Evolutionary conservation across 2,329 filamentous ascomycete species (phyloP), one percentile per base, ranked within the genome.

Genomic region (Aspergillus transmontanensis): DNA sequence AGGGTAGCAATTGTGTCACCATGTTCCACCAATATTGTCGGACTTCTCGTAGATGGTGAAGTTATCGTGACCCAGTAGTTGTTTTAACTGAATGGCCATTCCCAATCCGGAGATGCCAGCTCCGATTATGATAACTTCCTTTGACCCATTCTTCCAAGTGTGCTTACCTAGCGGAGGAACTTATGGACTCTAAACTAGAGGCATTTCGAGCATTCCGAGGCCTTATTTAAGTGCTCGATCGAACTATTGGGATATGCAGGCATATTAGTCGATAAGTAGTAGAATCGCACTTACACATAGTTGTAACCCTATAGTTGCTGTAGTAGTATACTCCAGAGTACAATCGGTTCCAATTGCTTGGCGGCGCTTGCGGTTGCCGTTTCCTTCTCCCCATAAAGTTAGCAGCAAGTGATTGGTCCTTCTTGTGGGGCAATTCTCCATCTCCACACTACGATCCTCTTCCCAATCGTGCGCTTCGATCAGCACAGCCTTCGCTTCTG

Each of bases 111-210:
- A 57, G 1, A 58, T 34, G 9, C 54, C 59, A 12, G 39, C 59
- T 5, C 59, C 59, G 23, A 62, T 26, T 41, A 62, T 56, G 56
- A 62, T 62, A 10, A 57, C 57, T 16, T 23, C 43, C n/a, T 11
- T 23, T 46, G 43, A 23, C 5, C 43, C 43, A 46, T 46, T 41
- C 2, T 41, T 41, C 1, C 1, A 9, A 19, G 36, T 19, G 36
- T 41, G 16, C 16, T 2, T 41, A 41, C 6, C 16, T 41, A 41
- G 36, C 2, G 36, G 36, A 41, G 16, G 16, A 41, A 19, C 36
- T 19, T 7, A 7, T 19, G 36, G 36, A 19, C 36, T 9, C 6
- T 41, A n/a, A 19, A 3, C 16, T 1, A 19, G 36, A 19, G 16
- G 3, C 16, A 7, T 7, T 19, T 19, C 36, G 16, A 19, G 36